These are phyloP conservation scores for Tillandsia fasciculata DNA, from an alignment of 176 grass and related monocot species.

Conservation along the genomic window DNA sequence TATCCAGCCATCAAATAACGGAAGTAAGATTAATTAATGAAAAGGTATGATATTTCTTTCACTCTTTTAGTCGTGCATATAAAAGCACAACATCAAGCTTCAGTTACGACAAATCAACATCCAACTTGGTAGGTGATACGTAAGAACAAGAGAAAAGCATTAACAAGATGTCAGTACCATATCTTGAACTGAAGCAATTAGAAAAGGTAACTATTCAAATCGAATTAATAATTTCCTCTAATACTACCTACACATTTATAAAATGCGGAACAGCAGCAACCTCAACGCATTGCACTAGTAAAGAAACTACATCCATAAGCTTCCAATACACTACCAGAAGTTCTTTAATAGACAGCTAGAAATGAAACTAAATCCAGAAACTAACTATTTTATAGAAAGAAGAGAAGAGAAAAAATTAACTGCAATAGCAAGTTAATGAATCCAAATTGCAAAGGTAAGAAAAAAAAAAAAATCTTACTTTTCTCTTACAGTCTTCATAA, in stretches of 20 bases:
- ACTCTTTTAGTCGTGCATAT: background rate
- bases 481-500: slow-evolving; percentile 78
- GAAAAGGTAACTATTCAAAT: too few relatives aligned
- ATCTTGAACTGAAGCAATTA: too few relatives aligned
- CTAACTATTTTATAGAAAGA: background rate
- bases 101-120: background rate
- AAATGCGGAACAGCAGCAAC: too few relatives aligned
- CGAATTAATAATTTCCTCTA: too few relatives aligned
- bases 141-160: too few relatives aligned
- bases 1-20: background rate
- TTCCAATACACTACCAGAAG: background rate
- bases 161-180: too few relatives aligned
- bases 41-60: background rate
- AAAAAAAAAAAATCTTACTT: slow-evolving; percentile 44
- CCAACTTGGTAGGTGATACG: too few relatives aligned
- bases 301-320: background rate
- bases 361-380: background rate
- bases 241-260: too few relatives aligned
- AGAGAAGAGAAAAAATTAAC: background rate
- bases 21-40: background rate
- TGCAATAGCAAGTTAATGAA: background rate
- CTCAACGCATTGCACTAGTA: too few relatives aligned
- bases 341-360: background rate
- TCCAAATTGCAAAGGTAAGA: background rate
- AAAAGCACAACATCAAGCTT: background rate